Evolutionary conservation across 2,329 filamentous ascomycete genomes (phyloP), one percentile per base, ranked within the genome.

Genomic region (Bipolaris sorokiniana): DNA sequence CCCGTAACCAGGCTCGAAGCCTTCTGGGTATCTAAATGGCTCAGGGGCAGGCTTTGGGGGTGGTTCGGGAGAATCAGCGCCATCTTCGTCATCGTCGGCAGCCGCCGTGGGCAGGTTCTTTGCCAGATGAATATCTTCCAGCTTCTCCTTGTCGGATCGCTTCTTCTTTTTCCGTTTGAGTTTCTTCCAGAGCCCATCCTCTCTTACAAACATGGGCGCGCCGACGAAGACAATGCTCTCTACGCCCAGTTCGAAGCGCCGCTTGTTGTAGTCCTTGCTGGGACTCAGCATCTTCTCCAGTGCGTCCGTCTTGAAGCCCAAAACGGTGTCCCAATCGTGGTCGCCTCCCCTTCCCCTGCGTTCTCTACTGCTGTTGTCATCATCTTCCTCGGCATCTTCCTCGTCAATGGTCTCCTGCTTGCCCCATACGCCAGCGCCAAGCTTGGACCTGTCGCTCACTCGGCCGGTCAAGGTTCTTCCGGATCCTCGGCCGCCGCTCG

Each of bases 181-280:
- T 59, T 77, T 78, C 63, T 76, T 77, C 76, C 76, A 78, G 23
- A 71, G 49, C 1, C 76, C 76, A 47, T 78, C 75, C 2, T 77
- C 76, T 18, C 75, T 62, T n/a, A 76, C 72, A 59, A 77, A 78
- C 71, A 77, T 78, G 22, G 76, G 76, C n/a, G 74, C 73, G 23
- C 76, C 76, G 1, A 78, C 66, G 51, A 78, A 78, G 7, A 76
- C 74, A 15, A 77, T 65, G 38, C 73, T 70, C 58, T 78, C 76
- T 3, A 78, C 72, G 1, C 75, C 76, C 9, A 77, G 61, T 62
- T 78, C 76, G 58, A 78, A 78, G 33, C 72, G 66, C 23, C 70
- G 63, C 69, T 78, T 78, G 54, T 78, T 77, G 59, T 75, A 77
- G 6, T 71, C 68, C 47, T 68, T 69, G 41, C 62, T 64, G 7